Evolutionary conservation across 441 rosid genomes (phyloP).

Genomic region (Mallotus japonicus): DNA sequence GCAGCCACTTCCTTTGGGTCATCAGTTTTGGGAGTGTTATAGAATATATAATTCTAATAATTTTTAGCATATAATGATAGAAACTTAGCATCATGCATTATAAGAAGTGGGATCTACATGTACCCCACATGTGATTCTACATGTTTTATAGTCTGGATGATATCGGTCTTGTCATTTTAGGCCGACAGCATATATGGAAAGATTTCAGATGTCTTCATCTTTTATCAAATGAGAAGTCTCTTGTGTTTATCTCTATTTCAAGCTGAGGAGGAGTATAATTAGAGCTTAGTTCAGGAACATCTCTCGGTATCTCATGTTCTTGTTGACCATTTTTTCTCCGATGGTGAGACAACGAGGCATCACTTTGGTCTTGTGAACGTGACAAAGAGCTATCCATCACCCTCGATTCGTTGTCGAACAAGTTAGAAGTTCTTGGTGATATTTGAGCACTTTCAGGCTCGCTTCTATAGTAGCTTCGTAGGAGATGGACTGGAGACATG

Average conservation of each 20-base stretch:
- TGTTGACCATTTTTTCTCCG: too few relatives aligned
- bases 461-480: background rate
- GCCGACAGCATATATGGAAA: background rate
- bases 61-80: too few relatives aligned
- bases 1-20: too few relatives aligned
- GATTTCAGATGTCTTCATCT: background rate
- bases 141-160: too few relatives aligned
- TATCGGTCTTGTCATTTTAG: too few relatives aligned
- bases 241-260: background rate
- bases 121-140: too few relatives aligned
- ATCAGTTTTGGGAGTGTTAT: too few relatives aligned
- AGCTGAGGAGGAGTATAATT: background rate
- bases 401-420: background rate
- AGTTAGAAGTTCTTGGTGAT: background rate
- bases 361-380: constrained; percentile 15
- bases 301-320: too few relatives aligned
- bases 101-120: too few relatives aligned
- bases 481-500: constrained; percentile 5
- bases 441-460: background rate
- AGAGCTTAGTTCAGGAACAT: background rate
- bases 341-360: constrained; percentile 30
- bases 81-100: too few relatives aligned
- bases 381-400: constrained; percentile 37
- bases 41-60: too few relatives aligned
- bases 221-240: background rate